phyloP scores from a whole-genome alignment of 2,329 filamentous ascomycete genomes.

The Nannizziopsis barbatae region DNA sequence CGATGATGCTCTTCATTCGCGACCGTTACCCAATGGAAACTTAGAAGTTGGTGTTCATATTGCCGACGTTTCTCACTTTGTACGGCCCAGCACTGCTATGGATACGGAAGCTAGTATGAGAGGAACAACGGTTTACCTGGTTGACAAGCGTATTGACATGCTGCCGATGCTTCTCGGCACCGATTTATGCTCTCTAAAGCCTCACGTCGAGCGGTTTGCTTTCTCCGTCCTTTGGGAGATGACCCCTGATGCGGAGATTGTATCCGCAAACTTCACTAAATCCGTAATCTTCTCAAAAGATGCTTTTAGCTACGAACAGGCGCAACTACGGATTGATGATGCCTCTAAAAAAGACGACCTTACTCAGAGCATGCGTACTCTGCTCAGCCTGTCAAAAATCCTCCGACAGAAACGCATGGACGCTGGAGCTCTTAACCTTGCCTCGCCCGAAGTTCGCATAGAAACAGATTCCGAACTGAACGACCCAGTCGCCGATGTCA shows the following conservation, averaged over 20 bases:
- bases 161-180: slow-evolving; percentile 91
- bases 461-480: slow-evolving; percentile 92
- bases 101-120: slow-evolving; percentile 87
- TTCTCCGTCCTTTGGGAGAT: slow-evolving; percentile 87
- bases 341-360: slow-evolving; percentile 75
- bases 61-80: slow-evolving; percentile 97
- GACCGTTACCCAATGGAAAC: slow-evolving; percentile 77
- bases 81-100: slow-evolving; percentile 95
- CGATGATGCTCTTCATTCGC: slow-evolving; percentile 88
- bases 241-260: slow-evolving; percentile 69
- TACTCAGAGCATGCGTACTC: slow-evolving; percentile 74
- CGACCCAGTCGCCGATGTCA: slow-evolving; percentile 79
- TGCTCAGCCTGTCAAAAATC: slow-evolving; percentile 83
- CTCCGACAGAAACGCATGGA: slow-evolving; percentile 93
- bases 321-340: slow-evolving; percentile 89
- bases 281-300: slow-evolving; percentile 95
- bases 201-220: slow-evolving; percentile 87
- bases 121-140: slow-evolving; percentile 91
- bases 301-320: slow-evolving; percentile 95
- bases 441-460: slow-evolving; percentile 94
- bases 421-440: slow-evolving; percentile 85
- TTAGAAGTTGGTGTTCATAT: slow-evolving; percentile 96
- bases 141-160: slow-evolving; percentile 99
- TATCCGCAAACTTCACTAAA: slow-evolving; percentile 82
- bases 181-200: slow-evolving; percentile 90